phyloP scores from a whole-genome alignment of 1,284 basidiomycete genomes.

The Tylopilus sp. region DNA sequence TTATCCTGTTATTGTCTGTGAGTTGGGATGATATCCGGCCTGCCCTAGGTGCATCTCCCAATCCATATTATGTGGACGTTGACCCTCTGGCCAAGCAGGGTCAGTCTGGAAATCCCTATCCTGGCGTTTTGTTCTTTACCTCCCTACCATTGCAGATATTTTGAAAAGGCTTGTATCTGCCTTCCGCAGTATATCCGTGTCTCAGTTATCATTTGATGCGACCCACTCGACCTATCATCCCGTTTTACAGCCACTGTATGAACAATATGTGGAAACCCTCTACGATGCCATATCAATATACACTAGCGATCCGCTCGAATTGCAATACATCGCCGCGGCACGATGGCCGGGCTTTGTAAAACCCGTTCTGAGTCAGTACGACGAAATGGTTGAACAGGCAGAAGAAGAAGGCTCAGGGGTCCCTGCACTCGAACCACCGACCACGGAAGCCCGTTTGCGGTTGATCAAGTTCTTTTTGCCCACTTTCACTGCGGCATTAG shows the following conservation, averaged over 20 bases:
- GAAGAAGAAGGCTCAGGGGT: constrained; percentile 40
- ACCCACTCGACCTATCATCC: constrained; percentile 59
- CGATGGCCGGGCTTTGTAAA: constrained; percentile 85
- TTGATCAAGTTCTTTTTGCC: constrained; percentile 70
- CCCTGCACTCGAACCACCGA: constrained; percentile 50
- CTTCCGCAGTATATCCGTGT: constrained; percentile 42
- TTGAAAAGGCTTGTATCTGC: constrained; percentile 45
- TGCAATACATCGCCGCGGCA: constrained; percentile 81
- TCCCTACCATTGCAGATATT: constrained; percentile 22
- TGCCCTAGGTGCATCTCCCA: constrained; percentile 74
- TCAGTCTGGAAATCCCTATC: constrained; percentile 39
- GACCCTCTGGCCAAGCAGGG: constrained; percentile 70
- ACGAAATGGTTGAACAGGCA: constrained; percentile 27
- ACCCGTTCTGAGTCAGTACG: constrained; percentile 70
- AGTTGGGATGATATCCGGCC: constrained; percentile 85
- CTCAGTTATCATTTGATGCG: constrained; percentile 32
- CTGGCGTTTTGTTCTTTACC: neutral
- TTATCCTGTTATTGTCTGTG: constrained; percentile 75
- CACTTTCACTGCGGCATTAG: constrained; percentile 68
- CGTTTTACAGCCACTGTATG: constrained; percentile 67
- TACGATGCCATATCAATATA: constrained; percentile 75
- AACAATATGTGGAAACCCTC: constrained; percentile 73
- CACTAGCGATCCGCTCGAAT: constrained; percentile 73
- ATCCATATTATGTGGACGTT: constrained; percentile 82
- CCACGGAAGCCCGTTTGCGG: constrained; percentile 70